Percentiles rank a stretch among this genome's conserved stretches.
phyloP scores from a whole-genome alignment of 345 rosid species.

The Boechera divaricarpa region DNA sequence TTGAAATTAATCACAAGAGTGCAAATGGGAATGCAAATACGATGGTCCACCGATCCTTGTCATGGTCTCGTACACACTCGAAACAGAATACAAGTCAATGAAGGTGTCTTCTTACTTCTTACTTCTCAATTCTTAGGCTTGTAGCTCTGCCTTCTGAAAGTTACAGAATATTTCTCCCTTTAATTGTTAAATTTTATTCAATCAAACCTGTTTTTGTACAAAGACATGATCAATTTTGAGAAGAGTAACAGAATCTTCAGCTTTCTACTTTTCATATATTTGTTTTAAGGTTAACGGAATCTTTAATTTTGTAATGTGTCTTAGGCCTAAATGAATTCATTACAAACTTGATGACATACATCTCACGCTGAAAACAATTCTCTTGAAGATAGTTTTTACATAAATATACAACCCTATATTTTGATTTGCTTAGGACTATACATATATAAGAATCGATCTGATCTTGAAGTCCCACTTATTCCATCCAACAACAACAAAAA shows the following conservation, averaged over 20 bases:
- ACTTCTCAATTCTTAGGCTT: not conserved
- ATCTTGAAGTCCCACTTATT: conserved; percentile 4
- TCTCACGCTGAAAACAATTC: not conserved
- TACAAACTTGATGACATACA: not conserved
- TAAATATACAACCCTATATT: not conserved
- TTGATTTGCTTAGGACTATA: not conserved
- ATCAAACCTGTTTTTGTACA: too few relatives aligned
- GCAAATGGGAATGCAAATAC: conserved; percentile 33
- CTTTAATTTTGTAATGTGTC: not conserved
- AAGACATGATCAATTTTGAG: too few relatives aligned
- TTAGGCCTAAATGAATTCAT: not conserved
- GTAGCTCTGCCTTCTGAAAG: conserved; percentile 22
- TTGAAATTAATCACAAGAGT: not conserved
- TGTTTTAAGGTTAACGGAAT: not conserved
- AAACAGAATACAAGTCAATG: conserved; percentile 32
- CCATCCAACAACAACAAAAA: not conserved
- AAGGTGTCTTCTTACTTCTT: conserved; percentile 10
- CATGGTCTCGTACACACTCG: conserved; percentile 41
- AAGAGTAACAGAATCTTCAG: conserved; percentile 8
- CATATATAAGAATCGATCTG: not conserved
- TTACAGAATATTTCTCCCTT: conserved; percentile 22
- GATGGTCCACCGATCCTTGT: conserved; percentile 27
- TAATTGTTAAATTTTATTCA: not conserved
- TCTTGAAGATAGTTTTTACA: not conserved
- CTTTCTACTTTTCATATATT: not conserved